phyloP scores from a whole-genome alignment of 2,329 filamentous ascomycete species.

The Stagonosporopsis rhizophila region DNA sequence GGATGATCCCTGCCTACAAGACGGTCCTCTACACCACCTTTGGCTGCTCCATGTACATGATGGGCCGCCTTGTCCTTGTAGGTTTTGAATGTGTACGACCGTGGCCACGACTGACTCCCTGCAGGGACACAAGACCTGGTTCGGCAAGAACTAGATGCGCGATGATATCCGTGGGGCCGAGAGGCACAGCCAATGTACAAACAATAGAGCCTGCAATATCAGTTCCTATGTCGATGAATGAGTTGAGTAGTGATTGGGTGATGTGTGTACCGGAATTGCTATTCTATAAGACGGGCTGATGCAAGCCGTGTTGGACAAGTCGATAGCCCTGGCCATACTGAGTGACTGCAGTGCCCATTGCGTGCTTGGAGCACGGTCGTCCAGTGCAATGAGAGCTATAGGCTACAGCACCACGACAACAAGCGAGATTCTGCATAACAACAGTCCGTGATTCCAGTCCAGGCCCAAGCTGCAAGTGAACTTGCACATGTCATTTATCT shows the following conservation, averaged over 20 bases:
- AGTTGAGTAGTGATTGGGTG: background rate
- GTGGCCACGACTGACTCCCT: background rate
- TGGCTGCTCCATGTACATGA: conserved; percentile 74
- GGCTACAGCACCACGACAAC: background rate
- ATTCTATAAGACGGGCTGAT: background rate
- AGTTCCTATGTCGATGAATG: conserved; percentile 14
- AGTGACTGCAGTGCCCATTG: no score
- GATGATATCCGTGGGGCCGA: conserved; percentile 26
- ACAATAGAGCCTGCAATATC: conserved; percentile 35
- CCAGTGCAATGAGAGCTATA: no score
- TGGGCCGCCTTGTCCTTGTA: conserved; percentile 71
- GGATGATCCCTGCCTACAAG: conserved; percentile 73
- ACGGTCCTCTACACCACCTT: conserved; percentile 68
- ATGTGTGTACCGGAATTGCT: background rate
- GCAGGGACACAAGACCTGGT: conserved; percentile 80
- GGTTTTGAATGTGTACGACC: conserved; percentile 14
- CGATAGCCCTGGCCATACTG: no score
- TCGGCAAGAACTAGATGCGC: conserved; percentile 45
- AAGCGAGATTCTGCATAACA: no score
- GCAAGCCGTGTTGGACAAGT: background rate
- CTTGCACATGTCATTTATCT: background rate
- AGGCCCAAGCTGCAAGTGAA: no score
- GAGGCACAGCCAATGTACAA: conserved; percentile 38
- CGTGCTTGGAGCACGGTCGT: background rate
- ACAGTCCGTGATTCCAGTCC: no score